Base-by-base conservation (phyloP, 306 rosid species). In the Aeschynomene evenia region DNA sequence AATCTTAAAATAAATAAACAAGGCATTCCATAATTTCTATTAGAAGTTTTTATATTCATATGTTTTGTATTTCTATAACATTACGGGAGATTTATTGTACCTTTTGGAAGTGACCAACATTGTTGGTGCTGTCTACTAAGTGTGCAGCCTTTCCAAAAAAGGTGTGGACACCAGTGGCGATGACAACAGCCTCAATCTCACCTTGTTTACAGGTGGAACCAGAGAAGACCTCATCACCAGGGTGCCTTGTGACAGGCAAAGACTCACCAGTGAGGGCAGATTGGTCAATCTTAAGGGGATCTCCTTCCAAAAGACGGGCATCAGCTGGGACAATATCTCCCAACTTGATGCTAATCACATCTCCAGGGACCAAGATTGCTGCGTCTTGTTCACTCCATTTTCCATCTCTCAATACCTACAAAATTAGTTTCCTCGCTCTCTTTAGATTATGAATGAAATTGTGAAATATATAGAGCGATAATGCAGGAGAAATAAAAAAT, bases 191-290 rank as follows among this genome's bases (percentile, higher is more conserved):
- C 64, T 91, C 87, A 43, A 91, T 85, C 80, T 91, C 97, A 23
- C 97, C 97, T 72, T 91, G 97, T 61, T 91, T 91, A 82, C 97
- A 91, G 7, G 95, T 91, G 18, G 97, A 91, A 13, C 95, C 97
- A 29, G 97, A 91, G 80, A 81, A 88, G 12, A 88, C 90, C 77
- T 34, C 83, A 6, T 69, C 71, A 6, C 97, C 92, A 0, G 97
- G 92, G 79, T 79, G 1, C 81, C 74, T 88, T 57, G 95, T 85
- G 24, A 83, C 97, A 0, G 97, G 97, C 63, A 91, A 77, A 55
- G 97, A 91, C 70, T 91, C 97, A 6, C 97, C 97, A 1, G 97
- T 86, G 43, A 91, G 92, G 36, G 97, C 87, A 73, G 97, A 51
- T 28, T 91, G 97, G 73, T 91, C 97, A 79, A 91, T 88, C 80